Evolutionary conservation across 768 basidiomycete genomes (phyloP), one percentile per base, ranked within the genome.

Genomic region (Boletellus sp.): DNA sequence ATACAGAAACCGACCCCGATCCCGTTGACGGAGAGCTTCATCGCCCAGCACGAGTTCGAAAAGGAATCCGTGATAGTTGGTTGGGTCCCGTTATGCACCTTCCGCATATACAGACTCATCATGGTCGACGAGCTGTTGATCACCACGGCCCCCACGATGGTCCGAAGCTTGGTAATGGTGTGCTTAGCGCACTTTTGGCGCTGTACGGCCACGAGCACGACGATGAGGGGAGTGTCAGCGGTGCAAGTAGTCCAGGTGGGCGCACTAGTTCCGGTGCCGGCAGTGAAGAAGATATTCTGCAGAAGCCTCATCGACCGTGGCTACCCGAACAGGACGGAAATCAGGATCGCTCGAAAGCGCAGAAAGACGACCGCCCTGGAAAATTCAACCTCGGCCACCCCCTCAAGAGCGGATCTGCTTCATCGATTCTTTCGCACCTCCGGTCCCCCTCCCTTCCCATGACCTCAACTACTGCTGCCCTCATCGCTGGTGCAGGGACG

Each of bases 401-500:
- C 3, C 5, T 53, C 1, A 62, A 60, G 12, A 40, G 44, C 0
- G 62, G 51, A 15, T 66, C 66, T 23, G 55, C 65, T 17, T 60
- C 64, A 16, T 68, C 66, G 6, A 50, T 69, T 32, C 24, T 68
- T 24, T 43, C 42, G 7, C 59, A 60, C 26, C 35, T 60, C 28
- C 56, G 49, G 16, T 13, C 52, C 6, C 51, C 62, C 4, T 55
- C 64, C 11, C 45, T 61, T n/a, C 64, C 66, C 11, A 41, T 50
- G 4, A 48, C 60, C 0, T 31, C 58, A 19, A 47, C 59, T 15
- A 48, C 56, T 51, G 87, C 85, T 1, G 77, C 86, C 4, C 75
- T 92, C 32, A 81, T 93, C 19, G 79, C 84, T 7, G 81, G 82
- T 49, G 82, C 87, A 0, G 83, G 80, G 3, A 80, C 82, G 42